phyloP scores from a whole-genome alignment of 148 eudicot genomes.

The Rhododendron ferrugineum region DNA sequence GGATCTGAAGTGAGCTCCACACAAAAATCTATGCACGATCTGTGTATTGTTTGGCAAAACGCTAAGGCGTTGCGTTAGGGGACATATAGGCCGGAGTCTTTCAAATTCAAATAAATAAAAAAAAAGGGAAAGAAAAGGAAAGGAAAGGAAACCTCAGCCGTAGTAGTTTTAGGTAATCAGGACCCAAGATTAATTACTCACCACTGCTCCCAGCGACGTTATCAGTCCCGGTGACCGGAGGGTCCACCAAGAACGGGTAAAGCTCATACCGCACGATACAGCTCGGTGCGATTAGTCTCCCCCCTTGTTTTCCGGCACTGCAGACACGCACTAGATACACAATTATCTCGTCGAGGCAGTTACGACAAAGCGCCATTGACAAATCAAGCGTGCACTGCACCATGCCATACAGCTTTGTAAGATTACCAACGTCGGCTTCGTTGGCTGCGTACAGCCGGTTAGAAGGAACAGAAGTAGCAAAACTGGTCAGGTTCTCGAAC shows the following conservation, averaged over 20 bases:
- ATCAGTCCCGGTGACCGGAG: neutral
- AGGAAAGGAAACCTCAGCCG: too few relatives aligned
- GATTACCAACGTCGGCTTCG: neutral
- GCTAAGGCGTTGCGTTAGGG: too few relatives aligned
- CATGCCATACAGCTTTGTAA: neutral
- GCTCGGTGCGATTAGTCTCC: slow-evolving; percentile 10
- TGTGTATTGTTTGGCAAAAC: too few relatives aligned
- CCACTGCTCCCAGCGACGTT: too few relatives aligned
- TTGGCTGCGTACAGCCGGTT: neutral
- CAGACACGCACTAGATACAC: neutral
- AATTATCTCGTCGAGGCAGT: slow-evolving; percentile 7
- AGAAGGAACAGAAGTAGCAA: neutral
- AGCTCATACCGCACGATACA: slow-evolving; percentile 22
- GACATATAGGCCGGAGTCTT: too few relatives aligned
- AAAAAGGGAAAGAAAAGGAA: too few relatives aligned
- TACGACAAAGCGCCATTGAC: neutral
- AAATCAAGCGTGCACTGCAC: slow-evolving; percentile 26
- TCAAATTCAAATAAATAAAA: too few relatives aligned
- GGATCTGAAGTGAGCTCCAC: too few relatives aligned
- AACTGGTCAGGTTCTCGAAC: neutral
- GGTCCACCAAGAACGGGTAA: slow-evolving; percentile 2
- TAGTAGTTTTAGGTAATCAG: too few relatives aligned
- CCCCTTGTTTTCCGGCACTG: neutral
- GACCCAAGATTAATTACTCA: too few relatives aligned
- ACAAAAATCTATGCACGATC: too few relatives aligned